Percentiles rank a stretch among this genome's conserved stretches.
Evolutionary conservation across 768 basidiomycete genomes (phyloP).

Genomic region (Lactifluus piperatus): DNA sequence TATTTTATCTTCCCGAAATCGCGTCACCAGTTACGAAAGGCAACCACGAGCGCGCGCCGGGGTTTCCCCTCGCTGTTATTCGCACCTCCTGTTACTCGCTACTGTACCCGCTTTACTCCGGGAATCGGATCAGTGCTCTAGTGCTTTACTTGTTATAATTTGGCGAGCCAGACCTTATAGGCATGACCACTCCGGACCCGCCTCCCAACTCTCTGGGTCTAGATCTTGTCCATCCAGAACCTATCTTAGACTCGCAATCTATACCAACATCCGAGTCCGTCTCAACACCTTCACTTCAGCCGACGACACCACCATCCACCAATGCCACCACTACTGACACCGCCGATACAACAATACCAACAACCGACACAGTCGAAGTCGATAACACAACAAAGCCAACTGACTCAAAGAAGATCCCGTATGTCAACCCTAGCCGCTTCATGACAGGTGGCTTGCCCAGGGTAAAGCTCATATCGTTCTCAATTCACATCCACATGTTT

Average conservation of each 20-base stretch:
- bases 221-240: conserved; percentile 45
- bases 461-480: conserved; percentile 33
- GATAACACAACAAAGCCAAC: conserved; percentile 24
- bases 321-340: background rate
- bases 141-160: conserved; percentile 13
- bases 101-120: conserved; percentile 7
- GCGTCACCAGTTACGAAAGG: background rate
- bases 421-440: conserved; percentile 77
- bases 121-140: conserved; percentile 6
- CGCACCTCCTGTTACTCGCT: background rate
- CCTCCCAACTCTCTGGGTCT: conserved; percentile 62
- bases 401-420: conserved; percentile 47
- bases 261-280: conserved; percentile 12
- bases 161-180: conserved; percentile 26
- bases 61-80: background rate
- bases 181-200: conserved; percentile 24
- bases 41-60: background rate
- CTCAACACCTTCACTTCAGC: conserved; percentile 8
- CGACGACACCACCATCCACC: background rate
- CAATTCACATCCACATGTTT: background rate
- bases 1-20: background rate
- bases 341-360: conserved; percentile 1
- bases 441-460: conserved; percentile 71
- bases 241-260: conserved; percentile 27
- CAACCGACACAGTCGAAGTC: conserved; percentile 13